Conservation (phyloP, 1,284 basidiomycete genomes). For the Puccinia novopanici region DNA sequence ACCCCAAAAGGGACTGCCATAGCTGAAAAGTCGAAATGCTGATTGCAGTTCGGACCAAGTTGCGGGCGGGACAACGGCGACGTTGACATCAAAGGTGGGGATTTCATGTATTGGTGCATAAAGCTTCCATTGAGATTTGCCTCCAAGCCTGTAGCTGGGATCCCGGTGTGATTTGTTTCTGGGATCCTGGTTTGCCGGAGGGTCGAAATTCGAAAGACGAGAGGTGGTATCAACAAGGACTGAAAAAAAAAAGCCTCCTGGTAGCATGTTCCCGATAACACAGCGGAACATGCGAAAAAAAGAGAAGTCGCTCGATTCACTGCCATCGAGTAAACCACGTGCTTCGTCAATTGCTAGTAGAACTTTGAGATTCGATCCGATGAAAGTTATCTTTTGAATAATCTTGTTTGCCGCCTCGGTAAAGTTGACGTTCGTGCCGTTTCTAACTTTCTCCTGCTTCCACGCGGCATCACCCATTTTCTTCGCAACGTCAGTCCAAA, state of each 20-base stretch:
- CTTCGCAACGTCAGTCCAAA: neutral
- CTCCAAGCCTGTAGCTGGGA: neutral
- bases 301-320: neutral
- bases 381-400: neutral
- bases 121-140: neutral
- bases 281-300: neutral
- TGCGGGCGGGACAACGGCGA: neutral
- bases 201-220: neutral
- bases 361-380: neutral
- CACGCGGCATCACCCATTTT: neutral
- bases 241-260: neutral
- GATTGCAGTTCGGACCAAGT: neutral
- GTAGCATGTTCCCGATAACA: neutral
- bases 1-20: slow-evolving; percentile 9
- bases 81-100: neutral
- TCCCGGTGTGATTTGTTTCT: no score
- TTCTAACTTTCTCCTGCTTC: no score
- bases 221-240: neutral
- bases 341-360: neutral
- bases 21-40: neutral
- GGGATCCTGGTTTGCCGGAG: neutral
- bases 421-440: no score
- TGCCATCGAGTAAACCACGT: neutral
- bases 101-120: neutral
- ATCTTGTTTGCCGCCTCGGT: no score